Base-by-base conservation (phyloP, 345 rosid genomes). In the Boechera retrofracta region DNA sequence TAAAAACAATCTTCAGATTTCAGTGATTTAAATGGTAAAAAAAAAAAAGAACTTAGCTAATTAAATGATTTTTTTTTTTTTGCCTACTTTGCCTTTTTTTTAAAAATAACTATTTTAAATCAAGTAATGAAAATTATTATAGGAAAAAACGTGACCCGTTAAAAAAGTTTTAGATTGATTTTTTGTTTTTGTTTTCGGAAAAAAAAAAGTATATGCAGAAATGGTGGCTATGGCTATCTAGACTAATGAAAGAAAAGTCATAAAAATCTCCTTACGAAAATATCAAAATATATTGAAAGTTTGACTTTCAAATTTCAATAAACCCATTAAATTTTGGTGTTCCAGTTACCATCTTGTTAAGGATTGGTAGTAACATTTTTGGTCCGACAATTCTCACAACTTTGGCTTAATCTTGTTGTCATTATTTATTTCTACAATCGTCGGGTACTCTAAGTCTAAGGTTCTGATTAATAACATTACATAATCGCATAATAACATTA, bases 221-320 rank as follows among this genome's bases (percentile, higher is more conserved):
- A 42, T 54, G 8, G 39, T 10, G 57, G 32, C 18, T 54, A 5
- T 5, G 13, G 31, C 24, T 21, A 21, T 21, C 24, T 21, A 61
- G 38, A 41, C 12, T 10, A 3, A 11, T 41, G 62, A 55, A 51
- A 38, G 69, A 76, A 69, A 77, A 69, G 80, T 77, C 80, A 38
- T 33, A 44, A 62, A 76, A 77, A 62, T 69, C 80, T 69, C 51
- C 65, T 77, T 53, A 33, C 7, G 15, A 55, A 10, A n/a, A 10
- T 8, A 72, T 28, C 31, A 28, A 69, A 45, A 10, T 1, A 51
- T 29, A 67, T 12, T 39, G 11, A 52, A 59, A 68, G 55, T 68
- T 21, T 21, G 24, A 21, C 24, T 21, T 21, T 21, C 79, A 67
- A 47, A 7, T 28, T 64, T 33, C 57, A 55, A 32, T 42, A 7